Base-by-base conservation (phyloP, 1,284 basidiomycete species). In the Rhizoctonia solani region DNA sequence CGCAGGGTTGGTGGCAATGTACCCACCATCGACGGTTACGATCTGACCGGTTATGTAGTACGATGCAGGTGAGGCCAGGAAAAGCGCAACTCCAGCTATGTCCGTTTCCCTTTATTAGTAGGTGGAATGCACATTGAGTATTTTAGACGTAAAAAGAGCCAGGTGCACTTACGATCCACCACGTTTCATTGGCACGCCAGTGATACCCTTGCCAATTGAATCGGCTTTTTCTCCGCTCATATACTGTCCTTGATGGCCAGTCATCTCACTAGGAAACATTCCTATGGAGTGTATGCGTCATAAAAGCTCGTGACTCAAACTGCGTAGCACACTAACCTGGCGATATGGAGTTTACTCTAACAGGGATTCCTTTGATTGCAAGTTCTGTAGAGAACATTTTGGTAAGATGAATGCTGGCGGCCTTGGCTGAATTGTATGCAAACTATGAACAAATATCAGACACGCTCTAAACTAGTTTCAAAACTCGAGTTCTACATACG, bases 371-470 rank as follows among this genome's bases (percentile, higher is more conserved):
- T 72, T 86, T 86, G 63, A 90, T 77, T 1, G 85, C 85, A 67
- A 90, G 81, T 73, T 92, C 90, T 1, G 88, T 90, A 1, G 89
- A 79, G 56, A 93, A 76, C 83, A 91, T 83, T 75, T 81, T 86
- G 5, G 87, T 88, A 13, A 93, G 78, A 71, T 91, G 89, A 8
- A 85, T 82, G 3, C 84, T 83, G 0, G 89, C 90, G 0, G 87
- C 88, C 75, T 93, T 93, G 16, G 86, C 79, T 70, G 86, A 87
- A 75, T 91, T 91, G 76, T 92, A 91, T 29, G 82, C 84, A 73
- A 92, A 91, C 89, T 92, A 41, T 14, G 42, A 29, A 54, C 56
- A n/a, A 16, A 23, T 8, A 9, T n/a, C 19, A 21, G 23, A 25
- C 29, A 11, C 9, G n/a, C 3, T 9, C 19, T 19, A 11, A 27